Evolutionary conservation across 2,329 filamentous ascomycete genomes (phyloP), one percentile per base, ranked within the genome.

Genomic region (Penicillium aurantiogriseum): DNA sequence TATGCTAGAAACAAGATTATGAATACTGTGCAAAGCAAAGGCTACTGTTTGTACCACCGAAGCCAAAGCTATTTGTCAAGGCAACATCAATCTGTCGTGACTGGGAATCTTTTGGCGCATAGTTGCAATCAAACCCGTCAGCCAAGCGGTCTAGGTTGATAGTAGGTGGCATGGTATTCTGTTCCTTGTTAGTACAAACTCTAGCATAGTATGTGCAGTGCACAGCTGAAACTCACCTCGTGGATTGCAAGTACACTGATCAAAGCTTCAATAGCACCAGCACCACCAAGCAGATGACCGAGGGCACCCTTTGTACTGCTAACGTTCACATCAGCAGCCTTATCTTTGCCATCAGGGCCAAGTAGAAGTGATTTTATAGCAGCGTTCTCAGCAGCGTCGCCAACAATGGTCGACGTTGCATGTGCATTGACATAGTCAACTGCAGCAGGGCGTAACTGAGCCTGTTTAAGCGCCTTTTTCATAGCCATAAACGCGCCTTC

Each of bases 401-500:
- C 94, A 2, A 97, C 82, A 7, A 81, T 74, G 0, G 93, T 99
- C 23, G 90, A 90, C 1, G 94, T 99, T 0, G 93, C 94, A 71
- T 99, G 94, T 1, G 94, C 94, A 69, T 97, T 99, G 70, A 99
- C 84, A 72, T 99, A 99, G 72, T 92, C 90, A 5, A 99, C 86
- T 40, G 86, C 77, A 0, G 76, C 76, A 0, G 94, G 92, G 51
- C 80, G 80, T 38, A 96, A 69, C 0, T 81, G 76, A 0, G 92
- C 91, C 69, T 90, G 85, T 66, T 82, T 86, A 58, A 99, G 76
- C 0, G 93, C 92, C 63, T 85, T 85, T 71, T 84, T 88, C 94
- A 99, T 99, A 4, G 93, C 89, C 46, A 90, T 79, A 31, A 86
- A 84, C 0, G 94, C 92, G 0, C 94, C 94, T 49, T 85, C 82